Base-by-base conservation (phyloP, 805 yeast genomes). In the Tetrapisispora fleetii region DNA sequence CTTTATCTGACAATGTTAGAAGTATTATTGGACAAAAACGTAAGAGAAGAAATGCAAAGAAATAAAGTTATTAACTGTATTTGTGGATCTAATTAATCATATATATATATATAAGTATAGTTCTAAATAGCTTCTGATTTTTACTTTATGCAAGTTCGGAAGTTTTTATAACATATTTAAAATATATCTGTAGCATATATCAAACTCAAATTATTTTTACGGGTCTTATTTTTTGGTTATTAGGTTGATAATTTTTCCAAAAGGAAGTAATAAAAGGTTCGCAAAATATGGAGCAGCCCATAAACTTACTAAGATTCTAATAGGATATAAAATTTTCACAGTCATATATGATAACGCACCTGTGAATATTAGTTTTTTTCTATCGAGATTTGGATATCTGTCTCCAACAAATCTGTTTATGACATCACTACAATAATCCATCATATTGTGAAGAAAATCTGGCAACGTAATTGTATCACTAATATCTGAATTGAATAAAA, bases 281-380 rank as follows among this genome's bases (percentile, higher is more conserved):
- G 65, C 62, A 42, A 63, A 40, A 37, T 53, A 59, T 19, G 70
- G 70, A 6, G 70, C 68, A 16, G 58, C 65, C 65, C 68, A 64
- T 2, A 66, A 46, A 51, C 67, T 63, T 9, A 60, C 16, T 18
- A 64, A 40, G 1, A 65, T 58, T 50, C 70, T 51, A 2, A 56
- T 33, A 1, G 70, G 70, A n/a, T 65, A 64, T 11, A 68, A 48
- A 11, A 71, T 57, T 56, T 85, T 85, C 13, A 84, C 87, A 4
- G 81, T 65, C 4, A 81, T 83, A 56, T 80, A 86, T 0, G 95
- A 80, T 24, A 83, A 73, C 0, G 90, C 89, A 10, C 95, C 95
- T 53, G 84, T 85, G 54, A 80, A 61, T 6, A 85, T 67, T 27
- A 82, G 60, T 45, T 70, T 69, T 43, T 82, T 70, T 52, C 80